Evolutionary conservation across 1,139 yeast species (phyloP).

Genomic region (Nakaseomyces nivariensis): DNA sequence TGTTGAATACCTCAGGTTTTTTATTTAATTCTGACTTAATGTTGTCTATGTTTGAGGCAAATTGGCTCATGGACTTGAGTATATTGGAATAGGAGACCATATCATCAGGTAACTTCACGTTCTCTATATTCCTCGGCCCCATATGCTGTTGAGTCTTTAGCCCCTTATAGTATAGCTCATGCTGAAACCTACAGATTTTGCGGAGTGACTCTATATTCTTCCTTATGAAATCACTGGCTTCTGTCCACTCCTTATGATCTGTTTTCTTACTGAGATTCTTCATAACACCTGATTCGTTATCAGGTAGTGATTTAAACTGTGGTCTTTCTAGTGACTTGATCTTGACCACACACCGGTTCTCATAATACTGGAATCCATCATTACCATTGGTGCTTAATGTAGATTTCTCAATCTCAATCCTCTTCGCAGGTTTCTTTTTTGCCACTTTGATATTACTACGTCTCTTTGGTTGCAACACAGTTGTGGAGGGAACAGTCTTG

Average conservation of each 20-base stretch:
- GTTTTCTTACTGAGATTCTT: constrained; percentile 4
- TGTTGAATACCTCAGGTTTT: not conserved
- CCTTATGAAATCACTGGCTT: constrained; percentile 7
- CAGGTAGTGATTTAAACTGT: not conserved
- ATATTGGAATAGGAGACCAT: constrained; percentile 7
- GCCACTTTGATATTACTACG: not conserved
- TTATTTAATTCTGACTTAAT: constrained; percentile 3
- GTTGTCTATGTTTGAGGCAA: not conserved
- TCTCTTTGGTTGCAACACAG: too few species aligned
- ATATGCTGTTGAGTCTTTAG: constrained; percentile 13
- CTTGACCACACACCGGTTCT: not conserved
- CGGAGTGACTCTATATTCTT: constrained; percentile 11
- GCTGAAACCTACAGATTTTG: not conserved
- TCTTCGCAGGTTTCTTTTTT: not conserved
- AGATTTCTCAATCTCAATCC: not conserved
- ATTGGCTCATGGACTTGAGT: constrained; percentile 6
- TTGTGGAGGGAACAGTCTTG: too few species aligned
- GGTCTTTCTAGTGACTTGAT: constrained; percentile 5
- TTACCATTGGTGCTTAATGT: not conserved
- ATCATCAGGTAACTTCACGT: constrained; percentile 19
- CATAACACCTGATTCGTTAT: not conserved
- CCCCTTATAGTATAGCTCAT: constrained; percentile 11
- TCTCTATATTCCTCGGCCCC: constrained; percentile 14
- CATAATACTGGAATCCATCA: not conserved
- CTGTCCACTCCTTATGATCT: constrained; percentile 1